Conservation (phyloP, 2,329 filamentous ascomycete species). For the Trichoderma koningii region DNA sequence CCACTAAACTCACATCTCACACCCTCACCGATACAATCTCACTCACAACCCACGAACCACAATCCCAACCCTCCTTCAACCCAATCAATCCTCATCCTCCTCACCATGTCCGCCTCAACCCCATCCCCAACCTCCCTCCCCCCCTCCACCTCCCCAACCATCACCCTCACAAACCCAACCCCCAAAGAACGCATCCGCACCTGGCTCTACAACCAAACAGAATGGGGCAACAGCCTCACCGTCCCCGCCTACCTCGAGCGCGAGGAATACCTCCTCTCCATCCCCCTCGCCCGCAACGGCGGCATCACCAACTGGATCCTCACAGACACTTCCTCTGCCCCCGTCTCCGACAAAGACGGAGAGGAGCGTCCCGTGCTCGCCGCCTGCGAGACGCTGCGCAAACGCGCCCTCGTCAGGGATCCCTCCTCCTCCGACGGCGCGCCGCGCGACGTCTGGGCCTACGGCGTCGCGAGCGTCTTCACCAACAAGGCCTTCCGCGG, state of each 20-base stretch:
- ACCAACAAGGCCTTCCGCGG: slow-evolving; percentile 67
- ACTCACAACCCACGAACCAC: background rate
- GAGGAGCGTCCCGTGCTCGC: slow-evolving; percentile 57
- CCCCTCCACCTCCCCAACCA: slow-evolving; percentile 31
- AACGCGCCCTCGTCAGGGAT: slow-evolving; percentile 54
- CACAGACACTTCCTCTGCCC: slow-evolving; percentile 44
- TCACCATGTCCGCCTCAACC: slow-evolving; percentile 11
- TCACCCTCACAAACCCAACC: slow-evolving; percentile 58
- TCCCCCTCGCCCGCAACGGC: slow-evolving; percentile 59
- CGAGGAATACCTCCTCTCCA: slow-evolving; percentile 58
- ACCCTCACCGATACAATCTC: background rate
- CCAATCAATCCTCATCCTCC: background rate
- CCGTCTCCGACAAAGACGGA: slow-evolving; percentile 28
- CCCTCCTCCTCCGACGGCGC: slow-evolving; percentile 34
- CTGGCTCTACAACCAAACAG: slow-evolving; percentile 57
- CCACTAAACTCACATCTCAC: background rate
- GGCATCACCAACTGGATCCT: slow-evolving; percentile 67
- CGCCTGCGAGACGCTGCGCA: slow-evolving; percentile 65
- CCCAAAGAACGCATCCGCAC: slow-evolving; percentile 54
- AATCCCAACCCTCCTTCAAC: background rate
- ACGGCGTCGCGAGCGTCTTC: slow-evolving; percentile 82
- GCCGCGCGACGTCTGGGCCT: slow-evolving; percentile 58
- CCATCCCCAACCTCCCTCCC: slow-evolving; percentile 29
- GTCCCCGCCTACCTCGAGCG: slow-evolving; percentile 60
- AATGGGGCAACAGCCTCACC: slow-evolving; percentile 62